Percentiles rank a stretch among this genome's conserved stretches.
Evolutionary conservation across 2,329 filamentous ascomycete genomes (phyloP).

Genomic region (Fusarium verrucosum): DNA sequence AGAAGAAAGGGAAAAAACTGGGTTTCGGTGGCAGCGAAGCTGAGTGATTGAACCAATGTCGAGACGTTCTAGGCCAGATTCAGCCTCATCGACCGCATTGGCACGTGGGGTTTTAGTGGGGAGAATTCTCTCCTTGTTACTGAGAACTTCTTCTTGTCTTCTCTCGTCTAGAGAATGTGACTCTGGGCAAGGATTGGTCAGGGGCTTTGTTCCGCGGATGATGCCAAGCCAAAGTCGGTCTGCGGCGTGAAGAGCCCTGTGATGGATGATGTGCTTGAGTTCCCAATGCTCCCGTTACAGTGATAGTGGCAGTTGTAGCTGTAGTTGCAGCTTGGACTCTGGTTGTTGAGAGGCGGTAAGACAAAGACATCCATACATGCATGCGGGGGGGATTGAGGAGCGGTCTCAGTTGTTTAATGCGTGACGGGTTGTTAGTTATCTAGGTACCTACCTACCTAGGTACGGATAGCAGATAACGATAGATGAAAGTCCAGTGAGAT

Average conservation of each 20-base stretch:
- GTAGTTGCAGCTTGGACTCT: not conserved
- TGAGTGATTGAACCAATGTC: slow-evolving; percentile 34
- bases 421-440: no score
- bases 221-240: slow-evolving; percentile 27
- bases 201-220: slow-evolving; percentile 16
- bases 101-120: slow-evolving; percentile 44
- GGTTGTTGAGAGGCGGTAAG: slow-evolving; percentile 19
- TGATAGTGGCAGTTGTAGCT: not conserved
- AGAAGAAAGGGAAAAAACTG: slow-evolving; percentile 33
- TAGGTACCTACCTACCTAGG: not conserved
- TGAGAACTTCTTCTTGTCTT: slow-evolving; percentile 3
- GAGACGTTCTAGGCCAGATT: slow-evolving; percentile 43
- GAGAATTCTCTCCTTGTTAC: slow-evolving; percentile 18
- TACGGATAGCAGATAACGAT: slow-evolving; percentile 19
- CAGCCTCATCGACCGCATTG: slow-evolving; percentile 43
- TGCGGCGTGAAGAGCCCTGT: not conserved
- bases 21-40: slow-evolving; percentile 32
- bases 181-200: slow-evolving; percentile 33
- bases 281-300: slow-evolving; percentile 5
- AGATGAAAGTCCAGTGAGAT: slow-evolving; percentile 28
- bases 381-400: slow-evolving; percentile 2
- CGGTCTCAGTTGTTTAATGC: slow-evolving; percentile 3
- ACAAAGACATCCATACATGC: no score
- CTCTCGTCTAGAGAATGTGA: slow-evolving; percentile 13
- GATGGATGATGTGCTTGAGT: slow-evolving; percentile 21